A percentile compares a stretch with the other conserved stretches of the same genome.
These are phyloP conservation scores for Coemansia erecta DNA, from an alignment of 192 early-diverging fungal species.

Conservation along the genomic window DNA sequence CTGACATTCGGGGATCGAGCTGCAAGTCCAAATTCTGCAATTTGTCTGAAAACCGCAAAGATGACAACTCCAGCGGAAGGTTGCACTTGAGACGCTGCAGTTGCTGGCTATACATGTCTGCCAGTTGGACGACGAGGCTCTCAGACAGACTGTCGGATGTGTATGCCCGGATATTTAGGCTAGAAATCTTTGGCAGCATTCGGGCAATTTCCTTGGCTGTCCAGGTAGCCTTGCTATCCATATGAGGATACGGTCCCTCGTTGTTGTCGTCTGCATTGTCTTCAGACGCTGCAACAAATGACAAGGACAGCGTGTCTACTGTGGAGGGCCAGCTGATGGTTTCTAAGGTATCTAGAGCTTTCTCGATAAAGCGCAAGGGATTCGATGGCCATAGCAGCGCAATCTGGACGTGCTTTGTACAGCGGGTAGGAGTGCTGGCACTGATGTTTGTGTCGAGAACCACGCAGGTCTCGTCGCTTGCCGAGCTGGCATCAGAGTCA, in stretches of 20 bases:
- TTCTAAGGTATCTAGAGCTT: not conserved
- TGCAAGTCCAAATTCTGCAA: slow-evolving; percentile 5
- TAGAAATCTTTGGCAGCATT: not conserved
- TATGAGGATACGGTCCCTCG: not conserved
- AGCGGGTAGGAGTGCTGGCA: not conserved
- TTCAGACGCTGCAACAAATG: not conserved
- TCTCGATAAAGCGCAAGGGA: not conserved
- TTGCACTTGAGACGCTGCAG: slow-evolving; percentile 6
- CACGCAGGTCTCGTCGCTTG: slow-evolving; percentile 1
- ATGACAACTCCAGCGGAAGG: not conserved
- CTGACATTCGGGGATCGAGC: not conserved
- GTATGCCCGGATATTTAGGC: slow-evolving; percentile 4
- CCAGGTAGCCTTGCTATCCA: not conserved
- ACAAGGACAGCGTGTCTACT: not conserved
- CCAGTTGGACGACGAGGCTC: slow-evolving; percentile 1
- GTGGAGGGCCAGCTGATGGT: not conserved
- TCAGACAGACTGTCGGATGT: slow-evolving; percentile 2
- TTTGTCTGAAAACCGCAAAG: not conserved
- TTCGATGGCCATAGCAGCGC: slow-evolving; percentile 54
- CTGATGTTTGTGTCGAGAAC: slow-evolving; percentile 1
- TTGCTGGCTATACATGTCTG: not conserved
- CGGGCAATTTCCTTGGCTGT: not conserved
- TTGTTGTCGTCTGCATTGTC: not conserved
- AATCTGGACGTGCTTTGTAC: slow-evolving; percentile 51
- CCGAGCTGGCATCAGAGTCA: not conserved